Base-by-base conservation (phyloP, 176 grass and related monocot species). In the Oryza nivara region DNA sequence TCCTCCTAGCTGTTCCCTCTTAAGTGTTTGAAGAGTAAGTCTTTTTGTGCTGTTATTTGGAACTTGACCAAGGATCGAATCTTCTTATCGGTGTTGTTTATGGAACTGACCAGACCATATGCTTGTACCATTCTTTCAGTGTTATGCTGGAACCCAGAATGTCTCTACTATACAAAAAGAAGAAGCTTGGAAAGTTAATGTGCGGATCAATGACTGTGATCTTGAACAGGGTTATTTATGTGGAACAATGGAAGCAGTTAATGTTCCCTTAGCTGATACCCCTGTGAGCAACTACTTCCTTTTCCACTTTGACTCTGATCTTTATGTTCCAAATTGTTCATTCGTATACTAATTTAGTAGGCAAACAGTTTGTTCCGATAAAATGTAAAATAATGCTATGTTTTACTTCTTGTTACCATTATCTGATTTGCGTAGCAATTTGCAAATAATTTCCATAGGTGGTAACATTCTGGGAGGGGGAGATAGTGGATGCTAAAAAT, bases 111-210 rank as follows among this genome's bases (percentile, higher is more conserved):
- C 34, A 75, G 3, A 58, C 20, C 34, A 75, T 87, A 2, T 76
- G n/a, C 12, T 54, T 86, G 23, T 44, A 74, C 75, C 17, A 77
- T 32, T 79, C 30, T 73, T 82, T 70, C 87, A 98, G 96, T 93
- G 89, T 80, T 98, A 96, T 86, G 86, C 89, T 78, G 30, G 93
- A 85, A 98, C 96, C 75, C 96, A 98, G 74, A 98, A 98, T 81
- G 96, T 98, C 75, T 98, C 91, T 49, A 96, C 83, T 89, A 40
- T 89, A 43, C 93, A 94, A 46, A 98, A 98, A 82, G 93, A 98
- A 73, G 96, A 98, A 80, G 96, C 93, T 15, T 98, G 96, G 96
- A 98, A 98, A 83, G 96, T 98, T 85, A 98, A 98, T 89, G 96
- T 96, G 9, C 83, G 89, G 40, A 98, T 98, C 58, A 89, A 98